Conservation (phyloP, 768 basidiomycete species). For the Termitomyces sp. region DNA sequence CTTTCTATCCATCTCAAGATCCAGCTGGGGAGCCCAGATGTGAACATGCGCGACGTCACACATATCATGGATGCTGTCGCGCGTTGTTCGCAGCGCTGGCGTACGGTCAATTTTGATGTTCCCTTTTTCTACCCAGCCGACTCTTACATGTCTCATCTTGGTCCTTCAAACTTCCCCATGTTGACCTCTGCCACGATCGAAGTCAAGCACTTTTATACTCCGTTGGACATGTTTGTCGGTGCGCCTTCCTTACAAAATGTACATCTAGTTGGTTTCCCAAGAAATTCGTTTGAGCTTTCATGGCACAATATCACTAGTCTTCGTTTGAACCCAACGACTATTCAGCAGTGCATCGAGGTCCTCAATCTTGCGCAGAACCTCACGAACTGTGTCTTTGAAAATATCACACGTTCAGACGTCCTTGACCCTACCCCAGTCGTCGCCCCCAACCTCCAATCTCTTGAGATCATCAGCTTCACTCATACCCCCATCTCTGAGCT, state of each 20-base stretch:
- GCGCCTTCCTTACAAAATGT: slow-evolving; percentile 12
- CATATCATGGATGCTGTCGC: slow-evolving; percentile 14
- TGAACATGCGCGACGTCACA: slow-evolving; percentile 3
- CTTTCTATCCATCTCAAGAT: slow-evolving; percentile 8
- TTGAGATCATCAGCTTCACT: slow-evolving; percentile 13
- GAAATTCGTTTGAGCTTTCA: slow-evolving; percentile 8
- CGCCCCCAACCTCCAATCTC: slow-evolving; percentile 8
- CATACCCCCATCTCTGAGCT: slow-evolving; percentile 16
- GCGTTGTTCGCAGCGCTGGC: slow-evolving; percentile 12
- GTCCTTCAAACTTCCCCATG: slow-evolving; percentile 9
- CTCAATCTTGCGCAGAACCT: slow-evolving; percentile 11
- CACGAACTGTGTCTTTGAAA: slow-evolving; percentile 13
- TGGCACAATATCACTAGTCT: slow-evolving; percentile 13
- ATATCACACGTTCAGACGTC: slow-evolving; percentile 15
- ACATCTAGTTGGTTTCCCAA: slow-evolving; percentile 10
- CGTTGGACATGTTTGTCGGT: slow-evolving; percentile 7
- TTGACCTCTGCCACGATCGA: slow-evolving; percentile 4
- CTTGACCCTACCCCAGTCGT: slow-evolving; percentile 12
- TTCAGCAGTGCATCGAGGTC: slow-evolving; percentile 13
- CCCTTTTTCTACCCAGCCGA: slow-evolving; percentile 13
- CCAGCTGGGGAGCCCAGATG: not conserved
- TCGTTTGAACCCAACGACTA: slow-evolving; percentile 13
- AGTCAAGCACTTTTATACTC: slow-evolving; percentile 3
- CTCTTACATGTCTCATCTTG: slow-evolving; percentile 5
- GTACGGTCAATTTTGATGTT: slow-evolving; percentile 11